These are phyloP conservation scores for Oehlia diaphana DNA, from an alignment of 192 early-diverging fungal species.

Conservation along the genomic window DNA sequence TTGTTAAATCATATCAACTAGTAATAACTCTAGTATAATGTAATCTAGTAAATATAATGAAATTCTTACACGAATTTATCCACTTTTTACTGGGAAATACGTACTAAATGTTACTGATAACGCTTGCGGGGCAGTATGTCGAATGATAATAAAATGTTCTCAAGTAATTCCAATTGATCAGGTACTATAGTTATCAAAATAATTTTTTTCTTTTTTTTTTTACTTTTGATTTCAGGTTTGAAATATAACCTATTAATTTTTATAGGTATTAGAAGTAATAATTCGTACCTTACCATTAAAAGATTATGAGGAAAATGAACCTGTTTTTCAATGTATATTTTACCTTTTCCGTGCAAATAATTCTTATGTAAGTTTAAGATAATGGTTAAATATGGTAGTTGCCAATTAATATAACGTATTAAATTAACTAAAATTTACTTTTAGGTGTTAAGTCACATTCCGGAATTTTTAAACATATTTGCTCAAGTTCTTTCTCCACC, in stretches of 20 bases:
- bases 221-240: not conserved
- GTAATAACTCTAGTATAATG: not conserved
- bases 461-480: slow-evolving; percentile 57
- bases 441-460: slow-evolving; percentile 52
- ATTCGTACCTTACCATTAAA: slow-evolving; percentile 69
- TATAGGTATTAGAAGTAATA: slow-evolving; percentile 62
- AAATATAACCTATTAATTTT: not conserved
- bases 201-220: not conserved
- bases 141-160: slow-evolving; percentile 69
- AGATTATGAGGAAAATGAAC: slow-evolving; percentile 77
- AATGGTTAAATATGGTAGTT: not conserved
- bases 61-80: slow-evolving; percentile 64
- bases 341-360: slow-evolving; percentile 59
- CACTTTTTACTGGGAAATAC: slow-evolving; percentile 57
- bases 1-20: not conserved
- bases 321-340: slow-evolving; percentile 73
- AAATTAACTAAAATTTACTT: not conserved
- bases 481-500: slow-evolving; percentile 52
- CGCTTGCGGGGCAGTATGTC: slow-evolving; percentile 77
- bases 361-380: slow-evolving; percentile 39
- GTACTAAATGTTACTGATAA: slow-evolving; percentile 67
- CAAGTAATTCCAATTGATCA: slow-evolving; percentile 70
- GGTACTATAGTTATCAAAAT: not conserved
- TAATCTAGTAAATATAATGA: slow-evolving; percentile 54
- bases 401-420: not conserved